These are phyloP conservation scores for Candida gorgasii DNA, from an alignment of 805 yeast genomes.

Conservation along the genomic window DNA sequence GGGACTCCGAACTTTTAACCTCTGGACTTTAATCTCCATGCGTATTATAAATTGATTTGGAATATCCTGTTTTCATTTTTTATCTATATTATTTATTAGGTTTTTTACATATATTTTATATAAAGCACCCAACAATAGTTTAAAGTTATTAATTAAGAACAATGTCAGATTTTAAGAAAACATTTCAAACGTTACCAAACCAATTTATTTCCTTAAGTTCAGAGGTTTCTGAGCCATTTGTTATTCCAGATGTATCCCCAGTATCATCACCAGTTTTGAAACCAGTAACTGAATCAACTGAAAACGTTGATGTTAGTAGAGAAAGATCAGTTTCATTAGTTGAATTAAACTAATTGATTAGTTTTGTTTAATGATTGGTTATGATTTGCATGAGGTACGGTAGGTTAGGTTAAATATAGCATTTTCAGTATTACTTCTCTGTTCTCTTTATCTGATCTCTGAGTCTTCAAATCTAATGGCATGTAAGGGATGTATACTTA, in stretches of 20 bases:
- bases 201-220: constrained; percentile 56
- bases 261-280: constrained; percentile 17
- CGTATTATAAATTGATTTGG: constrained; percentile 2
- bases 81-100: background rate
- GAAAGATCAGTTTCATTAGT: constrained; percentile 25
- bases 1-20: constrained; percentile 4
- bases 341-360: constrained; percentile 21
- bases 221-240: constrained; percentile 60
- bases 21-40: constrained; percentile 11
- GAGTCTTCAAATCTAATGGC: too few relatives aligned
- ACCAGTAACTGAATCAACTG: constrained; percentile 7
- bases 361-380: background rate
- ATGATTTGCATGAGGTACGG: background rate
- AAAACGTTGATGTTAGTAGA: constrained; percentile 9
- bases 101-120: too few relatives aligned
- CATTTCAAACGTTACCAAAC: constrained; percentile 15
- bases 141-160: background rate
- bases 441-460: too few relatives aligned
- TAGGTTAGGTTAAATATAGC: background rate
- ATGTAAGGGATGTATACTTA: too few relatives aligned
- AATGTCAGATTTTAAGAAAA: constrained; percentile 15
- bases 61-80: background rate
- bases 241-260: constrained; percentile 66
- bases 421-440: too few relatives aligned
- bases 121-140: too few relatives aligned